Base-by-base conservation (phyloP, 1,284 basidiomycete genomes). In the Papiliotrema laurentii region DNA sequence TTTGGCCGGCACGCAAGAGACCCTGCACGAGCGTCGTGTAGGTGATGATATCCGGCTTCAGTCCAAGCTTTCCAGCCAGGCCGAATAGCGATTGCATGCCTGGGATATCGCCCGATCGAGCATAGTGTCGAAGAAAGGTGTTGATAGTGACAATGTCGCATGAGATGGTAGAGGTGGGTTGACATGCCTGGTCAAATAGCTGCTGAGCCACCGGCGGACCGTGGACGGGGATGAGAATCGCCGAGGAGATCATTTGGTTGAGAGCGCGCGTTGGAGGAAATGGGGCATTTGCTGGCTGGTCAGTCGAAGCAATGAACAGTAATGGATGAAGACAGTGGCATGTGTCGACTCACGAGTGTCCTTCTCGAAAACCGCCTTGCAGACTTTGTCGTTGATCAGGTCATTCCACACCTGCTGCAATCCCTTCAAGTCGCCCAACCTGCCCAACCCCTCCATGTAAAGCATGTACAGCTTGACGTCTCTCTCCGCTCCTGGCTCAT, bases 21-120 rank as follows among this genome's bases (percentile, higher is more conserved):
- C 85, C 84, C 22, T 83, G 81, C 11, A 91, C 81, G 25, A 92
- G 78, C 3, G 83, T 87, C 2, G 88, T 87, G 68, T 84, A 92
- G 0, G 85, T 90, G 69, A 84, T 82, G 4, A 84, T 81, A 61
- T 92, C 87, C 7, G 86, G 86, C 10, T 69, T 59, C 28, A 90
- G 62, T 0, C 77, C 77, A 2, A 59, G 55, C 21, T 72, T 75
- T 3, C 75, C 69, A 19, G 77, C 73, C 72, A 89, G 81, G 37
- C 73, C 72, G 50, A 80, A 78, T 21, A 92, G 71, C 19, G 80
- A 53, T 14, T 81, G 81, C 53, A 91, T 71, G 66, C 5, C 72
- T 49, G 78, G 78, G 60, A 87, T 77, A 60, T 90, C 79, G 21
- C 77, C 77, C 37, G 75, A 77, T 38, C 80, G 78, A 14, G 78